These are phyloP conservation scores for Luzula sylvatica DNA, from an alignment of 176 grass and related monocot genomes.

Conservation along the genomic window DNA sequence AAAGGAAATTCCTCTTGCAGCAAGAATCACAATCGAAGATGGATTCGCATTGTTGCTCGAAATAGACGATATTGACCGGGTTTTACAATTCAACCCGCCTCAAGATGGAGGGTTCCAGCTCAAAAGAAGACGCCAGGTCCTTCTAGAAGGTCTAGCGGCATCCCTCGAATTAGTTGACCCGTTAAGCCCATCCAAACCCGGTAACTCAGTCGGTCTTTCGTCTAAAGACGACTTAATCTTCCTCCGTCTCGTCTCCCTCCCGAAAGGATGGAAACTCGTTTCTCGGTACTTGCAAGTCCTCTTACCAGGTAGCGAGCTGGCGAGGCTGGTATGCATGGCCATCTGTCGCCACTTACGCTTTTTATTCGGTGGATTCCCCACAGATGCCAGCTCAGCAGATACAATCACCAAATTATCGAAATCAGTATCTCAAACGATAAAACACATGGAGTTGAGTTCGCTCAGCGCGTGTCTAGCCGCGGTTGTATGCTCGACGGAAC, in stretches of 20 bases:
- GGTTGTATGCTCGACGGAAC: constrained; percentile 91
- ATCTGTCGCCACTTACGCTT: constrained; percentile 91
- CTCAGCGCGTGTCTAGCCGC: constrained; percentile 95
- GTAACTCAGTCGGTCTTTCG: constrained; percentile 57
- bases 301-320: constrained; percentile 69
- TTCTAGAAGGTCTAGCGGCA: constrained; percentile 86
- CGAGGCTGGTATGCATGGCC: constrained; percentile 83
- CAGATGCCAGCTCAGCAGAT: constrained; percentile 64
- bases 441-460: constrained; percentile 75
- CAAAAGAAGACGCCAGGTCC: constrained; percentile 56
- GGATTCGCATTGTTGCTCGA: constrained; percentile 73
- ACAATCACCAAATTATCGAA: constrained; percentile 55
- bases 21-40: constrained; percentile 90
- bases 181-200: constrained; percentile 51
- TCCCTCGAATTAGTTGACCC: constrained; percentile 88
- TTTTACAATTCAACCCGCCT: constrained; percentile 58
- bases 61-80: constrained; percentile 87
- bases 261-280: constrained; percentile 83
- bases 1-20: constrained; percentile 78
- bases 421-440: constrained; percentile 52
- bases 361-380: constrained; percentile 84
- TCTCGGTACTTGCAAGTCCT: constrained; percentile 66
- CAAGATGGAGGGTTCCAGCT: constrained; percentile 87
- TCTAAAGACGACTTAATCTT: constrained; percentile 86
- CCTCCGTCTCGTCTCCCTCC: constrained; percentile 75